These are phyloP conservation scores for Trypanosoma theileri DNA, from an alignment of 208 protist species.

Conservation along the genomic window DNA sequence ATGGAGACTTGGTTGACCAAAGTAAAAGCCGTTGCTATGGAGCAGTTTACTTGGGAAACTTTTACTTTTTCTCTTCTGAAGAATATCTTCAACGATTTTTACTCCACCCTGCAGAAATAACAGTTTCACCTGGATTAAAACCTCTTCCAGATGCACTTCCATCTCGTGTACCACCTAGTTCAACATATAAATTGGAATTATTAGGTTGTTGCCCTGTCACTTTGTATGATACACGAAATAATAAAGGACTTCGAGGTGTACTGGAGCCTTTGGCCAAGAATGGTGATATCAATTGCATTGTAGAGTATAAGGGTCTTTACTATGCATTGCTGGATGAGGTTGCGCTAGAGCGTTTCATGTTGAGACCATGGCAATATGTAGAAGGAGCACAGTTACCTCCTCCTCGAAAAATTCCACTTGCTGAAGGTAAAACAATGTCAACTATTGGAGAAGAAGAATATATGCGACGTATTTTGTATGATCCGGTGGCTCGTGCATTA, in stretches of 20 bases:
- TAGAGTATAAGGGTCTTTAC: constrained; percentile 71
- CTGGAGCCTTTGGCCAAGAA: constrained; percentile 69
- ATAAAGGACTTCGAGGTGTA: constrained; percentile 68
- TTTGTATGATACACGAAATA: constrained; percentile 87
- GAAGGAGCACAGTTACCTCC: constrained; percentile 59
- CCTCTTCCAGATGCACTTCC: constrained; percentile 60
- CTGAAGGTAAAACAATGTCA: constrained; percentile 24
- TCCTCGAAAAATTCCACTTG: constrained; percentile 68
- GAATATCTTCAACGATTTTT: constrained; percentile 71
- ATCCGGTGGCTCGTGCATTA: constrained; percentile 77
- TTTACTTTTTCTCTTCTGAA: constrained; percentile 73
- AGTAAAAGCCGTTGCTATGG: constrained; percentile 26
- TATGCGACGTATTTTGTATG: constrained; percentile 84
- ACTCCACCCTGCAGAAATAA: constrained; percentile 48
- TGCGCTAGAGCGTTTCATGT: constrained; percentile 65
- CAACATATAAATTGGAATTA: constrained; percentile 44
- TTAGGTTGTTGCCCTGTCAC: constrained; percentile 89
- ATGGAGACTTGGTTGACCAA: constrained; percentile 52
- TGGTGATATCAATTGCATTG: constrained; percentile 60
- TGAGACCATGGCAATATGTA: constrained; percentile 83
- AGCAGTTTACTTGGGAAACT: constrained; percentile 63
- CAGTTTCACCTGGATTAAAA: constrained; percentile 38
- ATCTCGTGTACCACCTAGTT: constrained; percentile 13
- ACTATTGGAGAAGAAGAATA: constrained; percentile 70
- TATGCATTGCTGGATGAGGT: constrained; percentile 72